phyloP scores from a whole-genome alignment of 768 basidiomycete species.

The Kondoa subrosea region DNA sequence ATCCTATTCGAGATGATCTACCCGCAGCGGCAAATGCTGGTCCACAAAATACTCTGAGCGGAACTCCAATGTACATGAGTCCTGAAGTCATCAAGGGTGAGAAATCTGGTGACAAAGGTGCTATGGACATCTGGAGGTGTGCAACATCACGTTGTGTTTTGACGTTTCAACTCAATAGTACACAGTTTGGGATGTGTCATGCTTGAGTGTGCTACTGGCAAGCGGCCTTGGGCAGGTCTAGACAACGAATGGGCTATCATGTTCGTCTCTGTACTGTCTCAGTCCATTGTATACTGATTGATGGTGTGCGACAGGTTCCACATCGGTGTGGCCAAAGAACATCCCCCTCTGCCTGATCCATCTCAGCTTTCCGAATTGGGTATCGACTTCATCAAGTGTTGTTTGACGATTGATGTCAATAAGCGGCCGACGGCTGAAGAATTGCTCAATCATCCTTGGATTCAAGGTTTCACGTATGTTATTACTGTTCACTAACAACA shows the following conservation, averaged over 20 bases:
- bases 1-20: neutral
- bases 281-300: slow-evolving; percentile 15
- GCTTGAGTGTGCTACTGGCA: slow-evolving; percentile 85
- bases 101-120: slow-evolving; percentile 66
- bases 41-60: slow-evolving; percentile 28
- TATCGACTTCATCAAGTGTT: slow-evolving; percentile 82
- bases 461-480: slow-evolving; percentile 31
- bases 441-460: slow-evolving; percentile 77
- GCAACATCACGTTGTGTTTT: neutral
- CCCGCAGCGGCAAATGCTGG: neutral
- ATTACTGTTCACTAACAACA: slow-evolving; percentile 8
- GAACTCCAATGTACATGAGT: slow-evolving; percentile 98
- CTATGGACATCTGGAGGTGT: slow-evolving; percentile 90
- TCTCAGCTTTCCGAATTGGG: slow-evolving; percentile 74
- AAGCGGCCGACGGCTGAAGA: slow-evolving; percentile 67
- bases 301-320: slow-evolving; percentile 94
- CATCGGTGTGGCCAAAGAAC: slow-evolving; percentile 88
- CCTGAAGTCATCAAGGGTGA: slow-evolving; percentile 96
- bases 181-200: slow-evolving; percentile 70
- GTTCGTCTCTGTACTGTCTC: neutral
- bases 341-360: slow-evolving; percentile 83
- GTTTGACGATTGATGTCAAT: slow-evolving; percentile 70
- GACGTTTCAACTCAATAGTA: neutral
- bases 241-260: slow-evolving; percentile 85
- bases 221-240: slow-evolving; percentile 94